Evolutionary conservation across 108 stramenopile species (phyloP).

Genomic region (Cylindrotheca closterium): DNA sequence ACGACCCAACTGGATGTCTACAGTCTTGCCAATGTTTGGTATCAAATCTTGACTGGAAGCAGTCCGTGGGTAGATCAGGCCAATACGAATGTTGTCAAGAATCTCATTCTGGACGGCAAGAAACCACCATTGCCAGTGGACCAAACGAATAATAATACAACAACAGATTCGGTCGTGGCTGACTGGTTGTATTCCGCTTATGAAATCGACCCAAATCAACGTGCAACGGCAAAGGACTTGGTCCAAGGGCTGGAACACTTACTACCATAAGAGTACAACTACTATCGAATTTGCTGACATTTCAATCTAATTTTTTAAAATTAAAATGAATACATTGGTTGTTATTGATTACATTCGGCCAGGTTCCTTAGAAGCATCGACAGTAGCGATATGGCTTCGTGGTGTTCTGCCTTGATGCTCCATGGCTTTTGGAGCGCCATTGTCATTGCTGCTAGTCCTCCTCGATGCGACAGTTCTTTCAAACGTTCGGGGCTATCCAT

Average conservation of each 20-base stretch:
- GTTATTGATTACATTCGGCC: constrained; percentile 16
- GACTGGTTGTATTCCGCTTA: background rate
- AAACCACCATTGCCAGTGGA: background rate
- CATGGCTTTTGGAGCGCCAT: constrained; percentile 43
- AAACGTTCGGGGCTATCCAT: constrained; percentile 34
- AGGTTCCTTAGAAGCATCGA: constrained; percentile 29
- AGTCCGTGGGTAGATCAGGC: background rate
- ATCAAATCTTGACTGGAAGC: constrained; percentile 49
- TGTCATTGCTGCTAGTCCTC: constrained; percentile 42
- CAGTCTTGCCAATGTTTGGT: constrained; percentile 69
- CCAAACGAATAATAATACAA: background rate
- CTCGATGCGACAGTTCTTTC: constrained; percentile 29
- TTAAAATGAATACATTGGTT: no score
- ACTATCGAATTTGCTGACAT: no score
- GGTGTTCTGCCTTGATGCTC: constrained; percentile 34
- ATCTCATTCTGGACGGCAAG: background rate
- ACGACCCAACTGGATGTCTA: constrained; percentile 56
- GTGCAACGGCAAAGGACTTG: background rate
- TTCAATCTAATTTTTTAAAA: no score
- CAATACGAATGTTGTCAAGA: background rate
- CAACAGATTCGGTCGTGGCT: background rate
- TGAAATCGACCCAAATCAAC: background rate
- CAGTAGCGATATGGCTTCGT: constrained; percentile 35
- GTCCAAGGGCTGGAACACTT: background rate
- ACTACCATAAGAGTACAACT: no score